Percentiles rank a stretch among this genome's conserved stretches.
These are phyloP conservation scores for Dioscorea alata DNA, from an alignment of 106 monocot species.

Conservation along the genomic window DNA sequence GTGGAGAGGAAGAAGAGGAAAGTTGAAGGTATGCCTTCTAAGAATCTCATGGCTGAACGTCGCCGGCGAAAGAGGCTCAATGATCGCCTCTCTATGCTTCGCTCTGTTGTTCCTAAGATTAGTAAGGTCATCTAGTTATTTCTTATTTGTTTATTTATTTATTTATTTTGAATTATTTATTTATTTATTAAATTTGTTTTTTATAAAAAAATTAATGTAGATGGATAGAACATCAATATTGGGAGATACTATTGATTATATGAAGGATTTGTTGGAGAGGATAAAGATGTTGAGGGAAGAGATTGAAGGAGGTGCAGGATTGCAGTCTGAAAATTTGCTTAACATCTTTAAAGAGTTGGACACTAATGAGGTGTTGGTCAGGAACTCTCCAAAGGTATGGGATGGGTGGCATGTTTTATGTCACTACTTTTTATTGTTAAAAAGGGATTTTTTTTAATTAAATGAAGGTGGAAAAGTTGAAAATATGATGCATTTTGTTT, in stretches of 20 bases:
- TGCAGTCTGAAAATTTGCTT: slow-evolving; percentile 37
- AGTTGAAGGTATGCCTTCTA: slow-evolving; percentile 78
- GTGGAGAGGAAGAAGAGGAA: slow-evolving; percentile 38
- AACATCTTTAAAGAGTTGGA: slow-evolving; percentile 63
- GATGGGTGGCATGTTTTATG: too few species aligned
- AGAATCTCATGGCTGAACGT: slow-evolving; percentile 97
- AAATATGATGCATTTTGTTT: too few species aligned
- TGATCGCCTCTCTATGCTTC: slow-evolving; percentile 93
- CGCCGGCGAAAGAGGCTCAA: slow-evolving; percentile 87
- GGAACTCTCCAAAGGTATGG: slow-evolving; percentile 75
- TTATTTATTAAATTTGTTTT: too few species aligned
- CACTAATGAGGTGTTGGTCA: slow-evolving; percentile 59
- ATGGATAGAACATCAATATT: slow-evolving; percentile 98
- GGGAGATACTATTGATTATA: slow-evolving; percentile 97
- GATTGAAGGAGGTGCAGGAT: slow-evolving; percentile 26
- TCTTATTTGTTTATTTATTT: not conserved
- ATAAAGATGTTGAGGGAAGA: slow-evolving; percentile 84
- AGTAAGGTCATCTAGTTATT: slow-evolving; percentile 51
- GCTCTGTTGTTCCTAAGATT: slow-evolving; percentile 97
- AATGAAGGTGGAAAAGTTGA: too few species aligned
- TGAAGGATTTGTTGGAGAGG: slow-evolving; percentile 91
- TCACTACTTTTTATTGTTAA: too few species aligned
- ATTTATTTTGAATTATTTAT: not conserved
- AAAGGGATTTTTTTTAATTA: too few species aligned
- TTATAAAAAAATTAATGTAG: slow-evolving; percentile 26